Conservation (phyloP, 495 filamentous ascomycete species). For the Cercophora scortea region DNA sequence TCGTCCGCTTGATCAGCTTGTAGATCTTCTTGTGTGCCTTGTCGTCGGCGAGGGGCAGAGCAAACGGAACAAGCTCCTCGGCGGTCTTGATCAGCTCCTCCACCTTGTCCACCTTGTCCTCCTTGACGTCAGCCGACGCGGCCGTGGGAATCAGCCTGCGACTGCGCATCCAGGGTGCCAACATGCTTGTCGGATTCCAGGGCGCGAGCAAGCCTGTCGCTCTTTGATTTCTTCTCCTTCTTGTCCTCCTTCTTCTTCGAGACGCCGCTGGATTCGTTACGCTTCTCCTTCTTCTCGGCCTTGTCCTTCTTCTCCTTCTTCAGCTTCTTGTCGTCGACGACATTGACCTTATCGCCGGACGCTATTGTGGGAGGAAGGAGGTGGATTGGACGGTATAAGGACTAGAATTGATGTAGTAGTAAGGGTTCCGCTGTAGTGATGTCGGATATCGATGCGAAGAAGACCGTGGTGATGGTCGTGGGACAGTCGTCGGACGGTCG, state of each 20-base stretch:
- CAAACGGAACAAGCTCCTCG: conserved; percentile 86
- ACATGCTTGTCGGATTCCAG: conserved; percentile 18
- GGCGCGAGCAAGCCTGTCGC: conserved; percentile 32
- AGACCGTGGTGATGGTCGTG: neutral
- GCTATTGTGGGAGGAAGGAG: no score
- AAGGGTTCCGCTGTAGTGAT: no score
- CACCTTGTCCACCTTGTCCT: conserved; percentile 28
- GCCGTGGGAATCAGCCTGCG: conserved; percentile 18
- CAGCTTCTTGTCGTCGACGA: conserved; percentile 9
- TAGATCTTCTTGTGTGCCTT: conserved; percentile 88
- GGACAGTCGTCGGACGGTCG: neutral
- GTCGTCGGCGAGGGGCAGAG: conserved; percentile 80
- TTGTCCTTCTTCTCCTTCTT: conserved; percentile 13
- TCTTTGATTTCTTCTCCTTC: conserved; percentile 52
- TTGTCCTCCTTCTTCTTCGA: conserved; percentile 57
- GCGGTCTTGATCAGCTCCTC: conserved; percentile 40
- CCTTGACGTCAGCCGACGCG: conserved; percentile 18
- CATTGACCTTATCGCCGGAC: no score
- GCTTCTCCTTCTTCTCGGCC: conserved; percentile 62
- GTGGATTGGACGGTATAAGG: no score
- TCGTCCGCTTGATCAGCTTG: conserved; percentile 72
- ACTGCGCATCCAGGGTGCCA: conserved; percentile 25
- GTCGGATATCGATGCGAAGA: neutral
- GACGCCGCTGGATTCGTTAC: conserved; percentile 65
- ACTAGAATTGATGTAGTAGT: no score